phyloP scores from a whole-genome alignment of 2,329 filamentous ascomycete species.

The Trichoderma guizhouense region DNA sequence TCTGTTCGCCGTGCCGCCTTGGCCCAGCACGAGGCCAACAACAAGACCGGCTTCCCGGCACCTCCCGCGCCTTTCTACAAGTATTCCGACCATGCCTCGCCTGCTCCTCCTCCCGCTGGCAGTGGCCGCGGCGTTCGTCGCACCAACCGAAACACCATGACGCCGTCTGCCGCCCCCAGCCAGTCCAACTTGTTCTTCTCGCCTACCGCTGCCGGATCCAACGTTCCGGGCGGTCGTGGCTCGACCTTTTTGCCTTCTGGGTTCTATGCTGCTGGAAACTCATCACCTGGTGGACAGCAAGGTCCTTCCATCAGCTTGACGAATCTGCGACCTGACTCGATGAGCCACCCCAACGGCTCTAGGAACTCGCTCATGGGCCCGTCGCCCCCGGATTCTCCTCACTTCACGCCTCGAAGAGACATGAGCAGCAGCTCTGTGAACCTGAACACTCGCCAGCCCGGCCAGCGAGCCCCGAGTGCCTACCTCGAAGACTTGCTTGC shows the following conservation, averaged over 20 bases:
- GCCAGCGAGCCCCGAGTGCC: conserved; percentile 76
- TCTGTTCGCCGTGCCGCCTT: conserved; percentile 84
- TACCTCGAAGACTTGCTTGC: conserved; percentile 89
- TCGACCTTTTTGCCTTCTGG: conserved; percentile 86
- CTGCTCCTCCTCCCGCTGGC: conserved; percentile 40
- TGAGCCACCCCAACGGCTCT: conserved; percentile 43
- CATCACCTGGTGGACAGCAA: conserved; percentile 45
- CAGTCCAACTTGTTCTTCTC: conserved; percentile 86
- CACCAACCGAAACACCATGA: conserved; percentile 47
- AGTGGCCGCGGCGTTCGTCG: conserved; percentile 48
- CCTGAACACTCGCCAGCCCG: conserved; percentile 53
- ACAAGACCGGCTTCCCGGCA: conserved; percentile 62
- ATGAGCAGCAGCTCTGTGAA: conserved; percentile 65
- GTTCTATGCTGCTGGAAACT: conserved; percentile 75
- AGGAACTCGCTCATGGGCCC: conserved; percentile 43
- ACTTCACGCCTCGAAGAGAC: conserved; percentile 47
- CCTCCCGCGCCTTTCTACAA: conserved; percentile 62
- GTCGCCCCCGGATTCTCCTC: conserved; percentile 65
- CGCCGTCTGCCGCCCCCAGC: conserved; percentile 56
- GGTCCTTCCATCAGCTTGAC: conserved; percentile 57
- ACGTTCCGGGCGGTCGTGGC: conserved; percentile 59
- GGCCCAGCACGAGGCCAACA: conserved; percentile 65
- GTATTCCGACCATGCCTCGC: conserved; percentile 58
- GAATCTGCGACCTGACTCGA: conserved; percentile 58
- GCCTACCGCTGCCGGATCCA: conserved; percentile 73